A percentile compares a stretch with the other conserved stretches of the same genome.
These are phyloP conservation scores for Ascocoryne sarcoides DNA, from an alignment of 2,329 filamentous ascomycete genomes.

Conservation along the genomic window DNA sequence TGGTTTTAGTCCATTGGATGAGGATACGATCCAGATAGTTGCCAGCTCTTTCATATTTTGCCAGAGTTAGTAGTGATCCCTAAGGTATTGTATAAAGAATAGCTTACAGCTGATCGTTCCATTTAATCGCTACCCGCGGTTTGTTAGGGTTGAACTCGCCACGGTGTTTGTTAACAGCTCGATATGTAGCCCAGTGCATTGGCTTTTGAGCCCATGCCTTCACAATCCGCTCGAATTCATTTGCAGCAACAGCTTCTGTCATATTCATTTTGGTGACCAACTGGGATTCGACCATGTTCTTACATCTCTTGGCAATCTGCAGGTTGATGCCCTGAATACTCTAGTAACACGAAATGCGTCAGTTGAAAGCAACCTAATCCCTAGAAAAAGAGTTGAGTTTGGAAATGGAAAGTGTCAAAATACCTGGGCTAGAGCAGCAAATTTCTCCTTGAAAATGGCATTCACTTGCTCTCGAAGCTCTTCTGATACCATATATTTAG, in stretches of 20 bases:
- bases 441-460: too few relatives aligned
- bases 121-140: too few relatives aligned
- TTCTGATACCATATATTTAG: not conserved
- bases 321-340: not conserved
- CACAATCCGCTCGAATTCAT: not conserved
- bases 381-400: too few relatives aligned
- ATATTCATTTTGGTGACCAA: not conserved
- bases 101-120: not conserved
- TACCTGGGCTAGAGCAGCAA: too few relatives aligned
- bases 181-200: not conserved
- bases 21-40: not conserved
- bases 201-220: not conserved
- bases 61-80: not conserved
- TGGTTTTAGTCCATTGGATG: not conserved
- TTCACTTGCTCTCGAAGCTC: too few relatives aligned
- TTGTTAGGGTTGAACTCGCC: too few relatives aligned
- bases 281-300: not conserved
- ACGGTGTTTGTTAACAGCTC: not conserved
- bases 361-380: too few relatives aligned
- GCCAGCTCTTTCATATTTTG: too few relatives aligned
- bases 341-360: too few relatives aligned
- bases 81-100: not conserved
- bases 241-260: not conserved
- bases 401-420: too few relatives aligned
- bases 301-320: not conserved